Percentiles rank a stretch among this genome's conserved stretches.
These are phyloP conservation scores for Yamadazyma sp. DNA, from an alignment of 1,139 yeast genomes.

Conservation along the genomic window DNA sequence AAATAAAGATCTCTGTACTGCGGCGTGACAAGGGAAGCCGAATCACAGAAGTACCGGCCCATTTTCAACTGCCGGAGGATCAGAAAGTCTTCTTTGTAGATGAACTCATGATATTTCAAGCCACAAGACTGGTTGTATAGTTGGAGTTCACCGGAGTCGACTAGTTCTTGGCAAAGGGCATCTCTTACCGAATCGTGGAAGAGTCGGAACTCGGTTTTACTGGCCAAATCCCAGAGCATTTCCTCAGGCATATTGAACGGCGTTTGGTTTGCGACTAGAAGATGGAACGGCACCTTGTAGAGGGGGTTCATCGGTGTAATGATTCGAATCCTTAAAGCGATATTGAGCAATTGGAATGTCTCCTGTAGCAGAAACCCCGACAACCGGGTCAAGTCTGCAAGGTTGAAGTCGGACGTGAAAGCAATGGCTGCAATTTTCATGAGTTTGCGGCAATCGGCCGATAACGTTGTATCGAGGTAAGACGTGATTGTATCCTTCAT, in stretches of 20 bases:
- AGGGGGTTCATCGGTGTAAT: slow-evolving; percentile 43
- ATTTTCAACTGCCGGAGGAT: slow-evolving; percentile 29
- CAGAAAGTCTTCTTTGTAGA: slow-evolving; percentile 7
- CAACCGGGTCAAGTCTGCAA: slow-evolving; percentile 44
- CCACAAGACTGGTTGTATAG: slow-evolving; percentile 45
- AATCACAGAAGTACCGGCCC: slow-evolving; percentile 16
- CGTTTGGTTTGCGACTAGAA: slow-evolving; percentile 25
- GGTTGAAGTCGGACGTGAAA: slow-evolving; percentile 39
- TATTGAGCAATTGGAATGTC: slow-evolving; percentile 29
- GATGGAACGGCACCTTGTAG: slow-evolving; percentile 51
- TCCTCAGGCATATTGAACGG: slow-evolving; percentile 40
- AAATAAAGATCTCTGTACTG: slow-evolving; percentile 30
- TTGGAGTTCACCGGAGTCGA: slow-evolving; percentile 25
- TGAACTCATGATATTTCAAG: slow-evolving; percentile 31
- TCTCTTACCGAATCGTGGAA: slow-evolving; percentile 38
- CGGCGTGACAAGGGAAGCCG: slow-evolving; percentile 18
- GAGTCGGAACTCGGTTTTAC: slow-evolving; percentile 31
- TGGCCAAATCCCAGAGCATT: slow-evolving; percentile 37
- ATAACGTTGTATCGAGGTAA: slow-evolving; percentile 17
- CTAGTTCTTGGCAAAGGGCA: slow-evolving; percentile 25
- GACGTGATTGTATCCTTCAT: slow-evolving; percentile 13
- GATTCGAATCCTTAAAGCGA: slow-evolving; percentile 34
- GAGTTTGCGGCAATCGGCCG: slow-evolving; percentile 19
- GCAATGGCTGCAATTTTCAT: slow-evolving; percentile 48
- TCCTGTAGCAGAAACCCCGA: slow-evolving; percentile 30